phyloP scores from a whole-genome alignment of 2,329 filamentous ascomycete species.

The Ceratocystis papillata region DNA sequence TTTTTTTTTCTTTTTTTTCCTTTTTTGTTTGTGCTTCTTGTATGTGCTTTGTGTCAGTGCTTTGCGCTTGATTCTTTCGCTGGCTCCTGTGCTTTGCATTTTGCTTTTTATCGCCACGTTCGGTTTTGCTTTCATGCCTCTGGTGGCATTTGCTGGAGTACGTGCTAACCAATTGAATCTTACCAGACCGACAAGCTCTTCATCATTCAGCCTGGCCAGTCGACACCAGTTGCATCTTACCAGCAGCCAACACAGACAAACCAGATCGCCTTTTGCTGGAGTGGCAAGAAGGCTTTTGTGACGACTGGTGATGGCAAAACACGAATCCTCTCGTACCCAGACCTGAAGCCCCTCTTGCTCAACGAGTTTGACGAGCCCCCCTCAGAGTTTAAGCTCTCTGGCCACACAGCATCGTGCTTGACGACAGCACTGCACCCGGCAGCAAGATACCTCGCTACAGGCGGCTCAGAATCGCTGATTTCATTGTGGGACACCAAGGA shows the following conservation, averaged over 20 bases:
- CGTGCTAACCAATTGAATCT: background rate
- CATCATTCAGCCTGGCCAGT: constrained; percentile 49
- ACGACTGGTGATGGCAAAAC: constrained; percentile 61
- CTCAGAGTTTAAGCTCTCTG: constrained; percentile 51
- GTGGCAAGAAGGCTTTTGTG: constrained; percentile 57
- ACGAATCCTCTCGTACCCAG: constrained; percentile 58
- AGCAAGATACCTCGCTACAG: constrained; percentile 61
- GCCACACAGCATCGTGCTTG: constrained; percentile 63
- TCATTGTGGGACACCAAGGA: constrained; percentile 67
- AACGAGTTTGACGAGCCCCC: constrained; percentile 38
- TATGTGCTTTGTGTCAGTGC: background rate
- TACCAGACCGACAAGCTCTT: constrained; percentile 50
- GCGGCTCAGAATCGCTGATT: constrained; percentile 64
- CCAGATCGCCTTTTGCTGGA: constrained; percentile 63
- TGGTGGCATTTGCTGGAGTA: background rate
- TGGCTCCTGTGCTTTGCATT: too few relatives aligned
- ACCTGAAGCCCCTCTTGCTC: constrained; percentile 45
- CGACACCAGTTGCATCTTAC: constrained; percentile 46
- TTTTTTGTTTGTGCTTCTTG: background rate
- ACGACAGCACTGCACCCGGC: constrained; percentile 59
- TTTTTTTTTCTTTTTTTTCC: constrained; percentile 26
- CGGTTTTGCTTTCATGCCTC: background rate
- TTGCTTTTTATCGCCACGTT: background rate
- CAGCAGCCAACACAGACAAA: constrained; percentile 57
- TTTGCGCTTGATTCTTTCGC: too few relatives aligned